Evolutionary conservation across 768 basidiomycete species (phyloP).

Genomic region (Cystoderma amianthinum): DNA sequence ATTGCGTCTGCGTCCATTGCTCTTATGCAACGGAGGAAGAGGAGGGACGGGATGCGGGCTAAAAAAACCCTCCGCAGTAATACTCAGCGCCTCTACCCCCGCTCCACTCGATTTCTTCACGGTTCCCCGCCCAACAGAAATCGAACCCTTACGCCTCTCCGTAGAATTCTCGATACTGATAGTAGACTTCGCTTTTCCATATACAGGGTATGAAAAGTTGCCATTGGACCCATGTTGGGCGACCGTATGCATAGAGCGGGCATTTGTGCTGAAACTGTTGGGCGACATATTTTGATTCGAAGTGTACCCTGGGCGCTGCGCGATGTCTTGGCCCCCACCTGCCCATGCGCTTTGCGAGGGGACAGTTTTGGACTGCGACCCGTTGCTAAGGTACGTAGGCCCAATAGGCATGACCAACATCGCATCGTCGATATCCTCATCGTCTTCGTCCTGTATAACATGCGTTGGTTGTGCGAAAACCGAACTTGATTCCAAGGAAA

Average conservation of each 20-base stretch:
- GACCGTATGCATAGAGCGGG: conserved; percentile 13
- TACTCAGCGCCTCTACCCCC: conserved; percentile 67
- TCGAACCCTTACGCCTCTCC: conserved; percentile 44
- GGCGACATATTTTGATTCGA: conserved; percentile 16
- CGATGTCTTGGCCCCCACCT: conserved; percentile 2
- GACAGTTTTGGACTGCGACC: conserved; percentile 5
- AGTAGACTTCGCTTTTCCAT: conserved; percentile 45
- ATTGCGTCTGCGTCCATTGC: not conserved
- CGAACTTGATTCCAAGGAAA: conserved; percentile 13
- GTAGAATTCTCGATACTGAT: conserved; percentile 55
- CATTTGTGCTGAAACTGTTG: conserved; percentile 8
- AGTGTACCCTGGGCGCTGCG: conserved; percentile 8
- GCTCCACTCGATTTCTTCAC: conserved; percentile 60
- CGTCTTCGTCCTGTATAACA: conserved; percentile 39
- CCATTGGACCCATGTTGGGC: conserved; percentile 13
- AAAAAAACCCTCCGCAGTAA: conserved; percentile 79
- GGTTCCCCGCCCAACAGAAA: conserved; percentile 57
- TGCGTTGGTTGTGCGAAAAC: conserved; percentile 14
- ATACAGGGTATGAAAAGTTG: conserved; percentile 15
- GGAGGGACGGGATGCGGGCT: conserved; percentile 32
- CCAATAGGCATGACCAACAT: conserved; percentile 72
- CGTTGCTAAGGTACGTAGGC: conserved; percentile 20
- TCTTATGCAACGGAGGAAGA: conserved; percentile 14
- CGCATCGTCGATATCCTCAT: conserved; percentile 71
- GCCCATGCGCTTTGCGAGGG: conserved; percentile 32